Evolutionary conservation across 129 eudicot genomes (phyloP).

Genomic region (Centaurea solstitialis): DNA sequence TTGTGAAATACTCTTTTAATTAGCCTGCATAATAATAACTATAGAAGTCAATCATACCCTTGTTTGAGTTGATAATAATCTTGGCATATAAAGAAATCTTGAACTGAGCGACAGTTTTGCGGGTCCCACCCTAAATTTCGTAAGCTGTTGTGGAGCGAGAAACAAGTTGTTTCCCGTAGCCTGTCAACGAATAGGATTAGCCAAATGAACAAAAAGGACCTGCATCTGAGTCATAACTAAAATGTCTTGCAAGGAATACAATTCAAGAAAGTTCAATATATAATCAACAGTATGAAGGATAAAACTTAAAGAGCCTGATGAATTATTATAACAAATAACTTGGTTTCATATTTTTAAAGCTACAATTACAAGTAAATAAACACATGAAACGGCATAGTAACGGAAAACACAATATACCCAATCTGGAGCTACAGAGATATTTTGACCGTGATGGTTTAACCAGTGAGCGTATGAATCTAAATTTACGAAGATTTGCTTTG

Average conservation of each 20-base stretch:
- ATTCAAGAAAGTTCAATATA: neutral
- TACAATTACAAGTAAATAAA: neutral
- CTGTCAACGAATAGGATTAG: conserved; percentile 38
- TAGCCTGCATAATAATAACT: neutral
- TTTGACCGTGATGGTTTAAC: neutral
- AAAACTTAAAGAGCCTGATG: neutral
- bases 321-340: neutral
- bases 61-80: conserved; percentile 24
- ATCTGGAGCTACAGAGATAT: neutral
- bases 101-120: conserved; percentile 22
- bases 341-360: neutral
- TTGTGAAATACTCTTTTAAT: neutral
- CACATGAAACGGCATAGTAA: neutral
- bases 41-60: conserved; percentile 44
- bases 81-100: conserved; percentile 23
- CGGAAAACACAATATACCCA: neutral
- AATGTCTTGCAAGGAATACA: neutral
- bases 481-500: neutral
- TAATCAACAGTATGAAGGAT: neutral
- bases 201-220: conserved; percentile 10
- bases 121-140: conserved; percentile 31
- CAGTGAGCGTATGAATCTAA: neutral
- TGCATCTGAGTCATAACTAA: neutral
- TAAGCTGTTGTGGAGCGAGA: conserved; percentile 29
- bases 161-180: conserved; percentile 38